Evolutionary conservation across 345 rosid genomes (phyloP), one percentile per base, ranked within the genome.

Genomic region (Populus davidiana): DNA sequence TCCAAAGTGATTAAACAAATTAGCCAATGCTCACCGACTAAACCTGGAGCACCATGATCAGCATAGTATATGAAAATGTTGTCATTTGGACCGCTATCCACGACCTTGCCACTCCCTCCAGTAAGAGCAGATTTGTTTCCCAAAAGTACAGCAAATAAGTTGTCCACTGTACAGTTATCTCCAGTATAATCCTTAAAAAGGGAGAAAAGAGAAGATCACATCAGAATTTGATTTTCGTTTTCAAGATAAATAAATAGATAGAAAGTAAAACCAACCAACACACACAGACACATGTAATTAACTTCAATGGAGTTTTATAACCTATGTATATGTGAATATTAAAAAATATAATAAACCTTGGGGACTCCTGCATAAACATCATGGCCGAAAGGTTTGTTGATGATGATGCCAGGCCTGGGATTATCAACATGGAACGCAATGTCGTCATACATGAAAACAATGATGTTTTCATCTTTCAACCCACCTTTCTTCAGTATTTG

Each of bases 371-470:
- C 8, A 71, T 92, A 92, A 67, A 92, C 93, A 81, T 92, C 85
- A 0, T 63, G 21, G 14, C 93, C 95, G 33, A 81, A 4, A 1
- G 95, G 95, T 20, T 80, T 82, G 83, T 92, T 92, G 74, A 91
- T 81, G 78, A 92, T 71, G 70, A 83, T 72, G 7, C 97, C 97
- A 49, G 89, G 93, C 75, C 86, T 87, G 1, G 97, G 97, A 73
- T 91, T 92, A 0, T 77, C 7, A 0, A 20, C 1, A 31, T 73
- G 21, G 52, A 79, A 72, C 1, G 97, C 97, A 13, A 92, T 89
- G 74, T 91, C 97, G 79, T 91, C 97, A 56, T 91, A 88, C 97
- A 92, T 91, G 85, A 92, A 89, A 50, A 92, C 95, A 16, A 91
- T 83, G 21, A 91, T 92, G 82, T 92, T 92, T 59, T 92, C 92